Conservation (phyloP, 345 rosid genomes). For the Eucalyptus cloeziana region DNA sequence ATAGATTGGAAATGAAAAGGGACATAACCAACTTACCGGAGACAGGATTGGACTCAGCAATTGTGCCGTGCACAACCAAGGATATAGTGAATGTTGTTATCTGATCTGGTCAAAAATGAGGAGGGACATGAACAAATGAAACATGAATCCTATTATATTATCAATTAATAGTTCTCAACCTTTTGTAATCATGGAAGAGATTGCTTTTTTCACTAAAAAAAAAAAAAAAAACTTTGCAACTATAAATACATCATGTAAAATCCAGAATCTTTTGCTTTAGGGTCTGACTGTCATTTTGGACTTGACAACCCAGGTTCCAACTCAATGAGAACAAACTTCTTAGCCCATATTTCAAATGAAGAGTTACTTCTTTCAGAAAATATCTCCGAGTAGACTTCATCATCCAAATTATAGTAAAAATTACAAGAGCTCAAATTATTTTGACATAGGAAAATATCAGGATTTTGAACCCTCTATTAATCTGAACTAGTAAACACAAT, state of each 20-base stretch:
- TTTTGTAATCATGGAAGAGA: neutral
- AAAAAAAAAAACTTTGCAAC: neutral
- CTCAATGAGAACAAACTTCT: neutral
- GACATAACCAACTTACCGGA: conserved; percentile 14
- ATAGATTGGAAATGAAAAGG: neutral
- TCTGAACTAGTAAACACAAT: neutral
- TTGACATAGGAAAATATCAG: neutral
- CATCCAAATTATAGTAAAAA: neutral
- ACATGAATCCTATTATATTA: neutral
- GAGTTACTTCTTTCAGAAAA: neutral
- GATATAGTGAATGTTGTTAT: conserved; percentile 75
- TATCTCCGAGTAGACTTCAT: neutral
- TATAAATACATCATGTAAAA: neutral
- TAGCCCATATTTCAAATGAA: neutral
- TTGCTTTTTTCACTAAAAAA: neutral
- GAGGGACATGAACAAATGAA: neutral
- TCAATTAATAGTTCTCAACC: neutral
- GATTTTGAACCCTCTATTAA: neutral
- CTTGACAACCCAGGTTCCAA: neutral
- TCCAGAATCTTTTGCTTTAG: too few species aligned
- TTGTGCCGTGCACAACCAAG: conserved; percentile 75
- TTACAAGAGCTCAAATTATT: neutral
- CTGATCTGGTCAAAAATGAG: conserved; percentile 12
- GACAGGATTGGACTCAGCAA: conserved; percentile 46
- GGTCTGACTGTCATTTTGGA: neutral